Percentiles rank a stretch among this genome's conserved stretches.
These are phyloP conservation scores for Magnaporthiopsis incrustans DNA, from an alignment of 2,329 filamentous ascomycete species.

Conservation along the genomic window DNA sequence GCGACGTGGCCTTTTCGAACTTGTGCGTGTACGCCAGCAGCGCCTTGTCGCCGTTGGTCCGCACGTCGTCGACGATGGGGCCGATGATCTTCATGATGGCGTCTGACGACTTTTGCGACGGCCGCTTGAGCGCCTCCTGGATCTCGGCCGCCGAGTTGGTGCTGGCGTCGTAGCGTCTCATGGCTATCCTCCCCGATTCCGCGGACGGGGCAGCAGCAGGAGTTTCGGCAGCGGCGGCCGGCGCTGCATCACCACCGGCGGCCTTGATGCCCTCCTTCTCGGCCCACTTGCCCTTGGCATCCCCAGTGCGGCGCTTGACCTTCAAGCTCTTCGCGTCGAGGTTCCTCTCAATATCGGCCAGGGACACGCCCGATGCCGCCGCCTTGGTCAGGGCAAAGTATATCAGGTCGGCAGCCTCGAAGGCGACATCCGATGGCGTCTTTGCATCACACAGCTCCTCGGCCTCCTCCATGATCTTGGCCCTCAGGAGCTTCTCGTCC, in stretches of 20 bases:
- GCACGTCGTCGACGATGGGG: conserved; percentile 86
- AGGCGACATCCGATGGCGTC: conserved; percentile 75
- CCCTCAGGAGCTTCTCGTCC: conserved; percentile 78
- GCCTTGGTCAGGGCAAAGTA: conserved; percentile 95
- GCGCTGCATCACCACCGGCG: conserved; percentile 22
- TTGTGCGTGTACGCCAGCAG: conserved; percentile 93
- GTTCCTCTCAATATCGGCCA: conserved; percentile 86
- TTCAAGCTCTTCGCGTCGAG: conserved; percentile 93
- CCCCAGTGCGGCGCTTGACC: conserved; percentile 84
- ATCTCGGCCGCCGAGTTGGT: conserved; percentile 58
- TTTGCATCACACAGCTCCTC: conserved; percentile 85
- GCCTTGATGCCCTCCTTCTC: conserved; percentile 66
- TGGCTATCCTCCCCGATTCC: conserved; percentile 57
- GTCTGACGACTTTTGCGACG: conserved; percentile 91
- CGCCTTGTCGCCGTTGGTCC: conserved; percentile 74
- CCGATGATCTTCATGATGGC: conserved; percentile 84
- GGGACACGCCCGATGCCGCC: conserved; percentile 70
- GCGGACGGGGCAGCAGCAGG: conserved; percentile 31
- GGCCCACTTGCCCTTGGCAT: conserved; percentile 90
- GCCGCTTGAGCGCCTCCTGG: conserved; percentile 69
- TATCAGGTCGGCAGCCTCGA: conserved; percentile 89
- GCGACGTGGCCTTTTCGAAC: conserved; percentile 89
- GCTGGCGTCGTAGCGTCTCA: conserved; percentile 70
- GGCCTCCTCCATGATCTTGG: conserved; percentile 97
- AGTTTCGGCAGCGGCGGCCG: conserved; percentile 18